Evolutionary conservation across 139 green algal genomes (phyloP), one percentile per base, ranked within the genome.

Genomic region (Gonium pectorale): DNA sequence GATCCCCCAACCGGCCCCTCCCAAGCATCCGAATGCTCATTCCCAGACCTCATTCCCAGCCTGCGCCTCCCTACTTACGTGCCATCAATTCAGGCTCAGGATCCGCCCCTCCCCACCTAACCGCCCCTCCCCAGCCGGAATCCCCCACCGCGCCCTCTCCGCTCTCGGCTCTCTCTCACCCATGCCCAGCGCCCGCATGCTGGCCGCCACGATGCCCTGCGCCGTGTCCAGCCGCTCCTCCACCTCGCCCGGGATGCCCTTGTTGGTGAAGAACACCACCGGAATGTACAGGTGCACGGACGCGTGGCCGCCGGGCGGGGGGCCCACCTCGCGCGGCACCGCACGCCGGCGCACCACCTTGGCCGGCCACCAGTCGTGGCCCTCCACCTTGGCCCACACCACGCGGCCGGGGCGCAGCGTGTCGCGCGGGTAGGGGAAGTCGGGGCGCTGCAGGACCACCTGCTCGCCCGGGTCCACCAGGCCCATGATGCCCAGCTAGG

Each of bases 311-410:
- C 92, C 92, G 0, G 92, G 92, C 0, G 94, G 95, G 0, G 92
- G 89, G 8, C 92, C 92, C 26, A 98, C 96, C 89, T 98, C 95
- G 0, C 89, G 86, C 0, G 96, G 96, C 40, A 98, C 96, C 40
- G 95, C 95, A 1, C 96, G 78, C 35, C 96, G 84, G 13, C 95
- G 85, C 59, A 98, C 95, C 1, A 98, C 90, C 38, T 91, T 89
- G 2, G 94, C 96, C 5, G 96, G 96, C 96, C 96, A 98, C 93
- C 95, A 98, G 67, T 98, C 95, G 85, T 98, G 96, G 0, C 96
- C 96, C 82, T 98, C 95, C 79, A 98, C 96, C 75, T 97, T 97
- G 37, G 94, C 96, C 96, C 95, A 98, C n/a, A 98, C 95, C 31
- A 98, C 90, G 24, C 79, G 83, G 38, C 94, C 94, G 0, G 96